Base-by-base conservation (phyloP, 2,329 filamentous ascomycete genomes). In the Neonectria hederae region DNA sequence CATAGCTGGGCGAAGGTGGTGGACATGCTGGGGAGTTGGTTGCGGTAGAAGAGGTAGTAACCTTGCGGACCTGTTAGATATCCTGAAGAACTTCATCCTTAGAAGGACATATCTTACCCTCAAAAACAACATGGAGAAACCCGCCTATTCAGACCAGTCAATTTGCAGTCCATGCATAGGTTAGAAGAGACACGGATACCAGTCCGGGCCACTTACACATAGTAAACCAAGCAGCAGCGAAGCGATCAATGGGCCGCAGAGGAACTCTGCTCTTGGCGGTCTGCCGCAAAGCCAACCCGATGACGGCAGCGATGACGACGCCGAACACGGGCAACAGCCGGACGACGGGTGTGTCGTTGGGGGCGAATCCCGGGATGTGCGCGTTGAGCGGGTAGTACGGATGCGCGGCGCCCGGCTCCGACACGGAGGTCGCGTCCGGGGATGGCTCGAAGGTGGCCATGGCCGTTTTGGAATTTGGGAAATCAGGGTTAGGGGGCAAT, bases 1-100 rank as follows among this genome's bases (percentile, higher is more conserved):
- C 94, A 97, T 48, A 97, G 83, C 81, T 97, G 93, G 3, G 90
- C 92, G 61, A 94, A 90, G 8, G 96, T 80, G 59, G 90, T 89
- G 76, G 93, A 90, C 64, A 87, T 87, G 11, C 86, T 82, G 0
- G 89, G 87, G 76, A 97, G 84, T 24, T 80, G 82, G 22, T 82
- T 79, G 76, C 92, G 90, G 76, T 94, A 88, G 67, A 87, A 78
- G 66, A 94, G 84, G 76, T 93, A 97, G 78, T 97, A 97, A 40
- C 90, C 88, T 89, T 14, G 19, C 46, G 59, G n/a, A 9, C 11
- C 22, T 45, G 26, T 67, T 8, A 66, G 54, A 45, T 32, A 21
- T 24, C 21, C 17, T 11, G 8, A 7, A 19, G 11, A 22, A 10
- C 10, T 22, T 8, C 11, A 10, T 21, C 5, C 1, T 6, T 19